Evolutionary conservation across 73 alveolate genomes (phyloP), one percentile per base, ranked within the genome.

Genomic region (Durusdinium trenchii): DNA sequence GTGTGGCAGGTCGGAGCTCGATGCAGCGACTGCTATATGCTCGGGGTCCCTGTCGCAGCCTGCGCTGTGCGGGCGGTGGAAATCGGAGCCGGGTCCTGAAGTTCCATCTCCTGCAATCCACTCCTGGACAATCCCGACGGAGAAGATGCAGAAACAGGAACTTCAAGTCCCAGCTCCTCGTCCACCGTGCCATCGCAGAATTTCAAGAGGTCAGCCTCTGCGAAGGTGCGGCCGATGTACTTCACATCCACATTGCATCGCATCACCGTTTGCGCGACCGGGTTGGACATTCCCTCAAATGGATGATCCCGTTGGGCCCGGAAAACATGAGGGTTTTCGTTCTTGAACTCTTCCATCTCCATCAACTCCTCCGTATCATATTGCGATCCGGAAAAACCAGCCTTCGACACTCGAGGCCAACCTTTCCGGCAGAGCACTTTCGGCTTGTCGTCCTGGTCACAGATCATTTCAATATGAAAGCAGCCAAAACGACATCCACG

Each of bases 331-430:
- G 92, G 57, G 35, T 5, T 23, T 48, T 82, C 92, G 92, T 82
- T 82, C 73, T 48, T 47, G 73, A 73, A 18, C 0, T 40, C 87
- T 78, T 78, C 87, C 51, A 30, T 40, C 42, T 14, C 51, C 54
- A 61, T 10, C 38, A 43, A 6, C 40, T 57, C 20, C 42, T 78
- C 87, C 3, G 12, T 57, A 3, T 40, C 36, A 2, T 23, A 38
- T 3, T 7, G 62, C 12, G 10, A 3, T 2, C 38, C 61, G 23
- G 40, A n/a, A 43, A 78, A 78, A 61, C 36, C 73, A 0, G 73
- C 92, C 6, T n/a, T 47, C 69, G 35, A n/a, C 42, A n/a, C 52
- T 2, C 92, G 92, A 35, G 92, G 92, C 92, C 92, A 82, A 14
- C 92, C 92, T n/a, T n/a, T 35, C 48, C 71, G 30, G 87, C 62